A percentile compares a stretch with the other conserved stretches of the same genome.
These are phyloP conservation scores for Artemisia tridentata DNA, from an alignment of 129 eudicot species.

Conservation along the genomic window DNA sequence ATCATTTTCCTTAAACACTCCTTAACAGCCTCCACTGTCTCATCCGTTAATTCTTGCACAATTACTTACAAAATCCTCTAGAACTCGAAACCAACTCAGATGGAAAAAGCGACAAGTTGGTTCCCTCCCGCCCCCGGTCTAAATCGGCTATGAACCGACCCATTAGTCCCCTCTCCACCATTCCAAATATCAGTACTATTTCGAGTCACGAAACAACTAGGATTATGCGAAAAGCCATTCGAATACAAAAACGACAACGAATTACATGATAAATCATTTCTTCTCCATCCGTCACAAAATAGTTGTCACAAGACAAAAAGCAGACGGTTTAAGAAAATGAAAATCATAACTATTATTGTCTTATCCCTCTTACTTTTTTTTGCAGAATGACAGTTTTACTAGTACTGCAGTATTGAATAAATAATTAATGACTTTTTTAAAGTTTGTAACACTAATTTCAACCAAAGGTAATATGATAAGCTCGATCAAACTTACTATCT, in stretches of 20 bases:
- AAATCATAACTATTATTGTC: no score
- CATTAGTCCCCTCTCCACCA: constrained; percentile 86
- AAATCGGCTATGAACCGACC: constrained; percentile 87
- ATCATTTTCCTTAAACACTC: constrained; percentile 54
- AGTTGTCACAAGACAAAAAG: no score
- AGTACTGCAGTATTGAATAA: no score
- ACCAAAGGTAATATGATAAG: no score
- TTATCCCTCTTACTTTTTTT: no score
- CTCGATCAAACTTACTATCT: no score
- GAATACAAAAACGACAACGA: constrained; percentile 66
- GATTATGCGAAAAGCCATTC: constrained; percentile 69
- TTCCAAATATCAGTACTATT: constrained; percentile 59
- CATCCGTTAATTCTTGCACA: constrained; percentile 56
- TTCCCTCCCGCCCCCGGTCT: constrained; percentile 35
- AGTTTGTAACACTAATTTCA: no score
- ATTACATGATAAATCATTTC: constrained; percentile 57
- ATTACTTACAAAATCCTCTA: constrained; percentile 52
- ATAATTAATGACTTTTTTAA: no score
- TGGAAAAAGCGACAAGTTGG: no score
- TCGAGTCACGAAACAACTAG: constrained; percentile 70
- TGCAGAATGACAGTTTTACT: no score
- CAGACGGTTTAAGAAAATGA: no score
- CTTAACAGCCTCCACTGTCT: constrained; percentile 54
- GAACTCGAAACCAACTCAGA: constrained; percentile 31
- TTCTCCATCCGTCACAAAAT: no score